Conservation (phyloP, 2,329 filamentous ascomycete species). For the Colletotrichum somersetense region DNA sequence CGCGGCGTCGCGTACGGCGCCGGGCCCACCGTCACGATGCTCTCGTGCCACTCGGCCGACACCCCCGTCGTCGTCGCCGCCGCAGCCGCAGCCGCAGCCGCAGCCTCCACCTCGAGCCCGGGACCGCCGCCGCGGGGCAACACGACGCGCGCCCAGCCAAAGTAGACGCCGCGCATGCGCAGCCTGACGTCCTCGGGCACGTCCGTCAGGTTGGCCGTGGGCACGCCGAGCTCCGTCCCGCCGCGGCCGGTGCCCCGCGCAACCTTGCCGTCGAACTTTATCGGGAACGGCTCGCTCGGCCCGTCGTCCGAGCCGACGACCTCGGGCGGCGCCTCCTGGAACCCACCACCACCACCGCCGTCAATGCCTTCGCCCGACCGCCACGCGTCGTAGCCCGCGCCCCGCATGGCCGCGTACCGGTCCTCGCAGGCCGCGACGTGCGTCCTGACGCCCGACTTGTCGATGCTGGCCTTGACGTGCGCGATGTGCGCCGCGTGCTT, state of each 20-base stretch:
- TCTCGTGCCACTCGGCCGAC: constrained; percentile 67
- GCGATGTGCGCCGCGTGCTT: constrained; percentile 25
- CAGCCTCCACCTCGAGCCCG: too few relatives aligned
- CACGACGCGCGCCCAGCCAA: constrained; percentile 70
- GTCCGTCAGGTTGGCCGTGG: constrained; percentile 66
- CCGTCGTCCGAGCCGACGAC: constrained; percentile 64
- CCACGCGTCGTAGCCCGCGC: constrained; percentile 53
- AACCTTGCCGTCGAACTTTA: constrained; percentile 64
- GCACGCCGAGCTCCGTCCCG: constrained; percentile 57
- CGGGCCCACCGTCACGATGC: constrained; percentile 68
- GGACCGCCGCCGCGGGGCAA: constrained; percentile 38
- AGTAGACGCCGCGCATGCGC: constrained; percentile 72
- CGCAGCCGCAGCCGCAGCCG: too few relatives aligned
- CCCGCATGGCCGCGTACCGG: constrained; percentile 51
- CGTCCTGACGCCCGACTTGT: constrained; percentile 47
- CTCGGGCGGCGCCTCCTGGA: constrained; percentile 48
- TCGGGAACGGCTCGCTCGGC: constrained; percentile 65
- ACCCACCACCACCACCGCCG: constrained; percentile 46
- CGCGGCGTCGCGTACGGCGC: constrained; percentile 59
- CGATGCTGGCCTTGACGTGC: constrained; percentile 29
- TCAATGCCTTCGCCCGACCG: constrained; percentile 39
- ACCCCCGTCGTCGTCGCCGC: constrained; percentile 34
- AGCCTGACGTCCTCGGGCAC: constrained; percentile 66
- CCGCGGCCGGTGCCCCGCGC: constrained; percentile 59
- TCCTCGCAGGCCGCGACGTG: constrained; percentile 53